Base-by-base conservation (phyloP, 2,329 filamentous ascomycete species). In the Colletotrichum sidae region DNA sequence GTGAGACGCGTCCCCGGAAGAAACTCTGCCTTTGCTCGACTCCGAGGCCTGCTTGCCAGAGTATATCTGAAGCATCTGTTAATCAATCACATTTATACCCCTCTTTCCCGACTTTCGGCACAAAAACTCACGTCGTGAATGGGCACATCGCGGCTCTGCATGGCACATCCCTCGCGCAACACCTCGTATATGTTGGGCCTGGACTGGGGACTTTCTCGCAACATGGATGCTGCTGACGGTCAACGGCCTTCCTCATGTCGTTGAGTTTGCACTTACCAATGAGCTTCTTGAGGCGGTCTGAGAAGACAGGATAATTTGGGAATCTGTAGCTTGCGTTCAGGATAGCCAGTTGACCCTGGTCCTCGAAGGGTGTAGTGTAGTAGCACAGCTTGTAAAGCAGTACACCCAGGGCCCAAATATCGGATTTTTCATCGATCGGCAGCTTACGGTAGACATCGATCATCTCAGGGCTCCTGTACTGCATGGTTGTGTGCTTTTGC, bases 401-500 rank as follows among this genome's bases (percentile, higher is more conserved):
- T 46, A 99, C 96, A 6, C 96, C 96, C 67, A 99, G 81, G 1
- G 96, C 96, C 96, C 94, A 99, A 37, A 99, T 97, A 77, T 99
- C 96, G 53, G 94, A 96, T 82, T 99, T 99, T 81, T 99, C 96
- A 75, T 99, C 93, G 74, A 99, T 97, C 1, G 96, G 94, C 72
- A 94, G 93, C 78, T 96, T 97, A 68, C 94, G 87, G 80, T 97
- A 99, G 33, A 99, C 96, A 74, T 99, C 96, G 67, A 99, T 90
- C 96, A 99, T 99, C 80, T 99, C 96, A 6, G 96, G 96, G 76
- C 95, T 98, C 70, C 96, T 88, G 77, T 99, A 99, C 77, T 99
- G 96, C 79, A 99, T 86, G 1, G 96, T 99, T 0, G 96, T 99
- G 76, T 99, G 95, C 73, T 93, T 92, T 79, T 98, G 96, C 11